Base-by-base conservation (phyloP, 768 basidiomycete species). In the Tremella mesenterica region DNA sequence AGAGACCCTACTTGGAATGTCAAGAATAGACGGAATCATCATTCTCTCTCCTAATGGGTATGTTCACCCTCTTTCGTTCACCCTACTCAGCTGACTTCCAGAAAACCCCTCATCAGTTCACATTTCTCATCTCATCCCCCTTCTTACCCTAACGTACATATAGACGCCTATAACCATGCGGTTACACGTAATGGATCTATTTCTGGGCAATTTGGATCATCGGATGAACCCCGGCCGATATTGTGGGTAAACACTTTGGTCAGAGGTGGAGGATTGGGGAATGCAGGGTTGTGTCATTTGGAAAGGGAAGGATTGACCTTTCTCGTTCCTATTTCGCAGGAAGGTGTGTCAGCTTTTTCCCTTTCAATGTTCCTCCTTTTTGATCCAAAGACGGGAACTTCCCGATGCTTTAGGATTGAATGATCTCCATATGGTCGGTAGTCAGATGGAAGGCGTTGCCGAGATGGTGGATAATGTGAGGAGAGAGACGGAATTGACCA, bases 61-160 rank as follows among this genome's bases (percentile, higher is more conserved):
- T 39, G 65, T 31, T 13, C 46, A 8, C 10, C 25, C n/a, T 27
- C 48, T 14, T 48, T 46, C 9, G 7, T 48, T 28, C 53, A 26
- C 14, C 9, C n/a, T 4, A 18, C 28, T 18, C 43, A 16, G 44
- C 44, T 46, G 44, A 46, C 4, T 26, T 4, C 21, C 27, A 77
- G 76, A 27, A 74, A 81, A 43, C 83, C 90, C 23, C 85, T 95
- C 60, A 86, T 92, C 59, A 87, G 90, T 74, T 90, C 90, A 27
- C 86, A 85, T 34, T 95, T 92, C 75, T 83, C 85, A 50, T 83
- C 83, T 16, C 83, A 81, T 39, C 79, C 85, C 10, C 73, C 85
- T 0, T 82, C 84, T 1, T 90, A 89, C 72, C 84, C 91, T 1
- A 77, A 90, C 7, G 75, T 91, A 1, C 88, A 91, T 69, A 83